Percentiles rank a stretch among this genome's conserved stretches.
Evolutionary conservation across 441 rosid genomes (phyloP).

Genomic region (Flueggea neowawraea): DNA sequence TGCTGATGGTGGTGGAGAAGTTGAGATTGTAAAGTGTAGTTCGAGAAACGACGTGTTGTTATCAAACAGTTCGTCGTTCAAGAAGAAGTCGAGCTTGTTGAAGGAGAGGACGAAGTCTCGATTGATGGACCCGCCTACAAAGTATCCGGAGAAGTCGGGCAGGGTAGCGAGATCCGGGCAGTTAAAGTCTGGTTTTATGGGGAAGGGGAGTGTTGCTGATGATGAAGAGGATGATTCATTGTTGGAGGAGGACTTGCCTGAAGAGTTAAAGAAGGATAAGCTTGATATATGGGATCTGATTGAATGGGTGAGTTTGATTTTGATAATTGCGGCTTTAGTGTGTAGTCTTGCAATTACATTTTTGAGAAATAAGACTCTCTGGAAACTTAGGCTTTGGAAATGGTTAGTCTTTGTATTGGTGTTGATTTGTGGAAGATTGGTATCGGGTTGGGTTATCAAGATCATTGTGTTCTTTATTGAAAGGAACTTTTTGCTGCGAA

Average conservation of each 20-base stretch:
- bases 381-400: slow-evolving; percentile 75
- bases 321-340: slow-evolving; percentile 41
- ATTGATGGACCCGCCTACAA: slow-evolving; percentile 44
- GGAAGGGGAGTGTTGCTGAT: slow-evolving; percentile 25
- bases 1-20: slow-evolving; percentile 5
- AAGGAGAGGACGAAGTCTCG: slow-evolving; percentile 54
- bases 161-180: slow-evolving; percentile 38
- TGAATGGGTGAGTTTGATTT: slow-evolving; percentile 64
- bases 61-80: slow-evolving; percentile 32
- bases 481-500: slow-evolving; percentile 57
- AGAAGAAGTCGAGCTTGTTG: slow-evolving; percentile 29
- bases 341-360: slow-evolving; percentile 32
- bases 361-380: slow-evolving; percentile 25
- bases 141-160: slow-evolving; percentile 34
- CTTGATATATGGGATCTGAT: slow-evolving; percentile 38
- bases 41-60: slow-evolving; percentile 31
- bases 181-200: slow-evolving; percentile 46
- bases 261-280: slow-evolving; percentile 34
- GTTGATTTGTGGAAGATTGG: slow-evolving; percentile 82
- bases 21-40: slow-evolving; percentile 29
- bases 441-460: slow-evolving; percentile 83
- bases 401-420: slow-evolving; percentile 66
- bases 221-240: slow-evolving; percentile 68
- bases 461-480: slow-evolving; percentile 61
- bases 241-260: slow-evolving; percentile 64